These are phyloP conservation scores for Xanthoconium purpureum DNA, from an alignment of 768 basidiomycete genomes.

Conservation along the genomic window DNA sequence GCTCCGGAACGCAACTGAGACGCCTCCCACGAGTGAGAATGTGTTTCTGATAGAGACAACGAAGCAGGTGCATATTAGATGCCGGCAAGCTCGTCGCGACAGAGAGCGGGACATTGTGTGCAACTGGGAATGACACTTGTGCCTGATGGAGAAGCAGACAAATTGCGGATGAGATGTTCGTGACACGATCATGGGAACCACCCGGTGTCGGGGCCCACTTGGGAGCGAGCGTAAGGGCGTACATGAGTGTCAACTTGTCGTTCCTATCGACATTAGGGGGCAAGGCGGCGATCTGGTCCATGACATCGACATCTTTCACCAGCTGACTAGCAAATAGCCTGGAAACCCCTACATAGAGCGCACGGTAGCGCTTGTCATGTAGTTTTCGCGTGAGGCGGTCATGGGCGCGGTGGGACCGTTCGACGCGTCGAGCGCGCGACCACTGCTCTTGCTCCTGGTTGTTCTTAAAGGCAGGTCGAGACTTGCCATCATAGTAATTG, in stretches of 20 bases:
- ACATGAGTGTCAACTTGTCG: slow-evolving; percentile 10
- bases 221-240: slow-evolving; percentile 48
- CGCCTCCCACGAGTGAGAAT: slow-evolving; percentile 56
- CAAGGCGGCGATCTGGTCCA: slow-evolving; percentile 37
- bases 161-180: slow-evolving; percentile 65
- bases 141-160: slow-evolving; percentile 47
- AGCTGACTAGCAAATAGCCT: slow-evolving; percentile 58
- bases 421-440: slow-evolving; percentile 16
- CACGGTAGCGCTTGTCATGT: slow-evolving; percentile 49
- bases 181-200: slow-evolving; percentile 57
- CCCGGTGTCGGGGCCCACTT: slow-evolving; percentile 72
- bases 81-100: slow-evolving; percentile 32
- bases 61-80: slow-evolving; percentile 41
- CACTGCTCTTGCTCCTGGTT: slow-evolving; percentile 26
- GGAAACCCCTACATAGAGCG: slow-evolving; percentile 60
- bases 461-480: slow-evolving; percentile 26
- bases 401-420: slow-evolving; percentile 30
- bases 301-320: slow-evolving; percentile 42
- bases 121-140: slow-evolving; percentile 19
- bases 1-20: slow-evolving; percentile 47
- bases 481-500: slow-evolving; percentile 13
- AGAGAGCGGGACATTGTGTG: slow-evolving; percentile 14
- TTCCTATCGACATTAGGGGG: slow-evolving; percentile 25
- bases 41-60: slow-evolving; percentile 57
- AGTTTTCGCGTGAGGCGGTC: slow-evolving; percentile 42